Percentiles rank a stretch among this genome's conserved stretches.
Evolutionary conservation across 495 filamentous ascomycete genomes (phyloP).

Genomic region (Gamarada debralockiae): DNA sequence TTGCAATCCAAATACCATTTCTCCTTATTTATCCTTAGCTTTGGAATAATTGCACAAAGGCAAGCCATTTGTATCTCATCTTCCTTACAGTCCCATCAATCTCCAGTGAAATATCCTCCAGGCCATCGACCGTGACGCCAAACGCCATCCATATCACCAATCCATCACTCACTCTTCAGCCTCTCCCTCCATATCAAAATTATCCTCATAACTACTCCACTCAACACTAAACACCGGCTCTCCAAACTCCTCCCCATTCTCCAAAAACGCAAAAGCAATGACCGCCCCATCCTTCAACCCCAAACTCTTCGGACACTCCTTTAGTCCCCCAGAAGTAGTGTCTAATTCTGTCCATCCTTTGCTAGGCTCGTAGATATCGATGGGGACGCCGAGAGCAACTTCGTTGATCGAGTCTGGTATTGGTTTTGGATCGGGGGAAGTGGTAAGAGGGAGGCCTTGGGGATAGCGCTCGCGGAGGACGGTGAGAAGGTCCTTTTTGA

Average conservation of each 20-base stretch:
- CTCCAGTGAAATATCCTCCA: no score
- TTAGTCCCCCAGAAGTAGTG: conserved; percentile 7
- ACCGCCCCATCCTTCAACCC: conserved; percentile 25
- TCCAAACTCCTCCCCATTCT: conserved; percentile 1
- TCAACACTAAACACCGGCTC: conserved; percentile 16
- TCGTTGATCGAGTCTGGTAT: conserved; percentile 31
- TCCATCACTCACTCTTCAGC: no score
- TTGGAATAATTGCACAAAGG: no score
- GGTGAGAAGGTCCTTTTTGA: conserved; percentile 63
- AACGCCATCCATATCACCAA: conserved; percentile 1
- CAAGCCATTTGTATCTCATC: no score
- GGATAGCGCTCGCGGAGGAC: conserved; percentile 45
- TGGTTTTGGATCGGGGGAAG: background rate
- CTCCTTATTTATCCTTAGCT: no score
- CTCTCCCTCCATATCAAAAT: background rate
- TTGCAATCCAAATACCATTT: no score
- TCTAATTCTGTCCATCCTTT: conserved; percentile 53
- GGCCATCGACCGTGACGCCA: no score
- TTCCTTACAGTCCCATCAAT: no score
- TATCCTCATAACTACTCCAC: conserved; percentile 12
- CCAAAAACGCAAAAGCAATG: conserved; percentile 20
- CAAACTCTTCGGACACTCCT: conserved; percentile 16
- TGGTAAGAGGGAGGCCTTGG: conserved; percentile 29
- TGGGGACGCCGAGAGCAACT: conserved; percentile 36
- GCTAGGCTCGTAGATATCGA: conserved; percentile 50